A percentile compares a stretch with the other conserved stretches of the same genome.
phyloP scores from a whole-genome alignment of 176 grass and related monocot species.

The Carex myosuroides region DNA sequence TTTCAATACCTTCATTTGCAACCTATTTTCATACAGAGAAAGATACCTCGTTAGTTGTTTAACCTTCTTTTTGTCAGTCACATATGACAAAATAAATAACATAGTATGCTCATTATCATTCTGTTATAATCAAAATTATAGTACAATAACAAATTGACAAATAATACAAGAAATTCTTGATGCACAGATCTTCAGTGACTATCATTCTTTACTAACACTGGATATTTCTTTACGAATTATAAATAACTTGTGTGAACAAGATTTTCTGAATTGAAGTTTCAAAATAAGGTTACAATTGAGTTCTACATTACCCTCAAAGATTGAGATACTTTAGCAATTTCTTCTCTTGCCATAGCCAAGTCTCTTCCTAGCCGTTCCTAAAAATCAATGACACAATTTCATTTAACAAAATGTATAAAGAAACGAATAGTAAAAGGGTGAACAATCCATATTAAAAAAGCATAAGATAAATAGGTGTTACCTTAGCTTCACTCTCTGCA shows the following conservation, averaged over 20 bases:
- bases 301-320: conserved; percentile 60
- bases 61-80: neutral
- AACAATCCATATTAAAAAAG: conserved; percentile 8
- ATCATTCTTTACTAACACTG: neutral
- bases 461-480: conserved; percentile 13
- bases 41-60: neutral
- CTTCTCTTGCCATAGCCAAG: conserved; percentile 73
- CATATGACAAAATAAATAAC: neutral
- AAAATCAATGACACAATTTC: conserved; percentile 9
- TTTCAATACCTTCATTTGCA: conserved; percentile 65
- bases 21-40: conserved; percentile 28
- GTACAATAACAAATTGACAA: neutral
- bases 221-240: conserved; percentile 13
- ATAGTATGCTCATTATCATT: neutral
- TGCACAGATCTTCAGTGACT: neutral
- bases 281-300: conserved; percentile 19
- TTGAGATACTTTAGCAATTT: conserved; percentile 63
- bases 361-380: conserved; percentile 86
- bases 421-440: neutral
- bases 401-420: neutral
- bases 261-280: neutral
- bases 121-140: neutral
- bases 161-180: neutral
- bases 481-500: conserved; percentile 96
- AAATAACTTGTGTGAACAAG: conserved; percentile 16